These are phyloP conservation scores for Ceratocystis alfenasii DNA, from an alignment of 2,329 filamentous ascomycete species.

Conservation along the genomic window DNA sequence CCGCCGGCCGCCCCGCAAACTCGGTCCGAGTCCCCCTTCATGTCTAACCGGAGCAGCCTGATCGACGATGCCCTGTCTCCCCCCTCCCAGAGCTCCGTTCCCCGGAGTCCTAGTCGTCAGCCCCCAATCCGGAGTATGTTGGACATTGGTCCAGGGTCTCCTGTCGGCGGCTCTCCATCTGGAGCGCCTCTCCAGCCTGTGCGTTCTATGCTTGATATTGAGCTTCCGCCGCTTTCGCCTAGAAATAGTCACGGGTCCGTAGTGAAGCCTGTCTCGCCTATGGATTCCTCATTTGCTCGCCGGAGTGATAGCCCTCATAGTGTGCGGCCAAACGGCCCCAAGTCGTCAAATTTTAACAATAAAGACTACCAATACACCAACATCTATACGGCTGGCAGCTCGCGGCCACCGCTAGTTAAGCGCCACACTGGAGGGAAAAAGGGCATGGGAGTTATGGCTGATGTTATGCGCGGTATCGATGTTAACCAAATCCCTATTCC, in stretches of 20 bases:
- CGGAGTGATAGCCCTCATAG: constrained; percentile 22
- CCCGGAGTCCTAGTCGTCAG: constrained; percentile 28
- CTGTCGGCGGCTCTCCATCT: constrained; percentile 30
- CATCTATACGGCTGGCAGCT: constrained; percentile 43
- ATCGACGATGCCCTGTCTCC: constrained; percentile 32
- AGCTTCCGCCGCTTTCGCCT: constrained; percentile 26
- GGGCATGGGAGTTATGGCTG: constrained; percentile 35
- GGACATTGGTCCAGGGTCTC: constrained; percentile 38
- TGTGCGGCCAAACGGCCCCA: constrained; percentile 29
- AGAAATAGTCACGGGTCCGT: constrained; percentile 14
- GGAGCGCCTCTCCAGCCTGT: constrained; percentile 36
- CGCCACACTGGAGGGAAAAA: constrained; percentile 37
- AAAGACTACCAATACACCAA: constrained; percentile 49
- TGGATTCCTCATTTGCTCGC: constrained; percentile 6
- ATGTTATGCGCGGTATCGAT: constrained; percentile 43
- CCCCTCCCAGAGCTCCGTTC: constrained; percentile 20
- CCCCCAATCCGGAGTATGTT: constrained; percentile 54
- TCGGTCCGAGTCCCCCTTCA: constrained; percentile 43
- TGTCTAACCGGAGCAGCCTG: constrained; percentile 56
- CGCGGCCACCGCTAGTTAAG: constrained; percentile 37
- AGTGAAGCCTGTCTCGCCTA: constrained; percentile 20
- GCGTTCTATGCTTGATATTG: constrained; percentile 43
- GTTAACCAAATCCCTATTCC: constrained; percentile 40
- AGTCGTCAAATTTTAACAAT: constrained; percentile 33
- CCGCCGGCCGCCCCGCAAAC: constrained; percentile 33